Conservation (phyloP, 2,329 filamentous ascomycete genomes). For the Phialophora chinensis region DNA sequence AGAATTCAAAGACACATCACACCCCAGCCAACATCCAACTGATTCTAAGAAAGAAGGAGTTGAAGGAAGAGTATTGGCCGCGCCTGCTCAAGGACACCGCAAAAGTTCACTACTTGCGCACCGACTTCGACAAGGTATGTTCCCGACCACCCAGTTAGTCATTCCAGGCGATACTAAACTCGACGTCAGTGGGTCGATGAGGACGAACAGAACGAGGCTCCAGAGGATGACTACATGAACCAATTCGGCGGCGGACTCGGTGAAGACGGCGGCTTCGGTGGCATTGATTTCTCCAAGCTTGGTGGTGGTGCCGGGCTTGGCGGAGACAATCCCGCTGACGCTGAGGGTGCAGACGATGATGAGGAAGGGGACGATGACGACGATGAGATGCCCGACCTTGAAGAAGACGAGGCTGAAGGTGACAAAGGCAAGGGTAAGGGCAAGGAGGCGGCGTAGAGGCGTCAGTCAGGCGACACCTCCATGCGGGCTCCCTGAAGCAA, state of each 20-base stretch:
- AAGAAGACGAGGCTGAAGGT: slow-evolving; percentile 52
- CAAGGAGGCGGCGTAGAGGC: slow-evolving; percentile 35
- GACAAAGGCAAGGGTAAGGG: slow-evolving; percentile 42
- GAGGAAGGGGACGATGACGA: slow-evolving; percentile 57
- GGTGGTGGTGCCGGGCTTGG: slow-evolving; percentile 62
- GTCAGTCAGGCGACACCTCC: neutral
- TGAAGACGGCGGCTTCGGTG: slow-evolving; percentile 56
- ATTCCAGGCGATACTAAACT: slow-evolving; percentile 8
- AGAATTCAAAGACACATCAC: slow-evolving; percentile 84
- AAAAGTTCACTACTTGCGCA: slow-evolving; percentile 96
- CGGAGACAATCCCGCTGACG: slow-evolving; percentile 48
- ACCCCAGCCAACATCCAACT: slow-evolving; percentile 86
- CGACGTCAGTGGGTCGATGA: slow-evolving; percentile 81
- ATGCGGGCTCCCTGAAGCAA: neutral
- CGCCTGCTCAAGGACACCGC: slow-evolving; percentile 86
- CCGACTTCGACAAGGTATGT: slow-evolving; percentile 91
- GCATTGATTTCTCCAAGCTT: slow-evolving; percentile 92
- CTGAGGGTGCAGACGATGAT: slow-evolving; percentile 66
- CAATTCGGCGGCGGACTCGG: slow-evolving; percentile 61
- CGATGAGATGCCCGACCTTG: slow-evolving; percentile 43
- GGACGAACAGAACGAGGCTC: slow-evolving; percentile 93
- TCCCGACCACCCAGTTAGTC: neutral
- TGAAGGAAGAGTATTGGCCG: slow-evolving; percentile 94
- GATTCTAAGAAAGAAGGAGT: slow-evolving; percentile 95
- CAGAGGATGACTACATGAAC: slow-evolving; percentile 73